Base-by-base conservation (phyloP, 2,329 filamentous ascomycete genomes). In the Colletotrichum magnum region DNA sequence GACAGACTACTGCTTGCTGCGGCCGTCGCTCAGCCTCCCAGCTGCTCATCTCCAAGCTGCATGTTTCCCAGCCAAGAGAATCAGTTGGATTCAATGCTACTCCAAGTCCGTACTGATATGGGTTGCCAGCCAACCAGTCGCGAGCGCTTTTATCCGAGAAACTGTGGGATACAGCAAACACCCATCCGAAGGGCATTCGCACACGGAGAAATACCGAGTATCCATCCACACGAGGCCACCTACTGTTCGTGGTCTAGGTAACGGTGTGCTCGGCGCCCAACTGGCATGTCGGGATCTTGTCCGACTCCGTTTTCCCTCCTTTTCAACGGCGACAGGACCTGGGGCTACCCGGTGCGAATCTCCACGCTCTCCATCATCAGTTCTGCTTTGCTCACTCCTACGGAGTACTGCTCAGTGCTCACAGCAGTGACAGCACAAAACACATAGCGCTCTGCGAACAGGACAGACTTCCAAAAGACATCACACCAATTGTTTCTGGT, bases 381-480 rank as follows among this genome's bases (percentile, higher is more conserved):
- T 24, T 24, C 21, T 3, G 18, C 18, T 1, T 18, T 18, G 18
- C 18, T 18, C 18, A 18, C 18, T 18, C 18, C 18, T 18, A 18
- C 18, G 18, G 18, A 18, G 1, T 18, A 18, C 18, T 18, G 18
- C 18, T 18, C 18, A 18, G 18, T 18, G 21, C 21, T 21, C 39
- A 43, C 36, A 12, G n/a, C 36, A 60, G 26, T 32, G 13, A 41
- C 26, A 24, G 18, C 26, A 24, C 21, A 24, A 24, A 24, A 24
- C 21, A 24, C 21, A 24, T 3, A 24, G 10, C 32, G 9, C 10
- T 53, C 48, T 48, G 18, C 43, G 4, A 24, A 54, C 54, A 53
- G 32, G 36, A 60, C 57, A 56, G 53, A 26, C 50, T 61, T 67
- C 32, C 54, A 52, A 51, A 54, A 10, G 51, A 60, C 67, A 61